A percentile compares a stretch with the other conserved stretches of the same genome.
These are phyloP conservation scores for Pythium rhizo-oryzae DNA, from an alignment of 352 stramenopile species.

Conservation along the genomic window DNA sequence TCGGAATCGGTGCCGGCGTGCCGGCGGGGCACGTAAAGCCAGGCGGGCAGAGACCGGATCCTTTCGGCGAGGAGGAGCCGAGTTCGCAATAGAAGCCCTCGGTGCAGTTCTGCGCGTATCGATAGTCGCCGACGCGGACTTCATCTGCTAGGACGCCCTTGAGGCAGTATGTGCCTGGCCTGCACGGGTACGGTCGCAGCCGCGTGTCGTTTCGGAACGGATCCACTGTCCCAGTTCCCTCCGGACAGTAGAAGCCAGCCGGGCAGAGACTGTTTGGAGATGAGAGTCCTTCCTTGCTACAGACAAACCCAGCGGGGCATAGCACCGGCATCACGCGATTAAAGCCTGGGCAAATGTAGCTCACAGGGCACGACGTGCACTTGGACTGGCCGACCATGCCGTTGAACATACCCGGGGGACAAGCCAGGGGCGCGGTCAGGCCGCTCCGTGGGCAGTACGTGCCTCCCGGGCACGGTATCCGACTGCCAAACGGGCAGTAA, in stretches of 20 bases:
- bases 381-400: constrained; percentile 89
- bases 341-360: constrained; percentile 95
- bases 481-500: constrained; percentile 92
- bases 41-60: constrained; percentile 92
- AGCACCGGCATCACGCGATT: constrained; percentile 90
- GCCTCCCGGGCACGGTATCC: constrained; percentile 89
- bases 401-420: constrained; percentile 93
- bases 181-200: constrained; percentile 94
- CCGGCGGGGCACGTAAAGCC: constrained; percentile 95
- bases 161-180: constrained; percentile 95
- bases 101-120: constrained; percentile 93
- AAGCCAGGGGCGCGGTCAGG: constrained; percentile 85
- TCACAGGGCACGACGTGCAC: constrained; percentile 90
- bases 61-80: constrained; percentile 90
- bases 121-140: constrained; percentile 85
- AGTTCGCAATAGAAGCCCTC: constrained; percentile 96
- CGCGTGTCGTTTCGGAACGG: constrained; percentile 97
- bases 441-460: constrained; percentile 92
- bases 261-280: constrained; percentile 94
- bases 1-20: constrained; percentile 93
- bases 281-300: constrained; percentile 78
- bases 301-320: constrained; percentile 93
- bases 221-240: constrained; percentile 94
- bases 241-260: constrained; percentile 94
- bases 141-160: constrained; percentile 92